Evolutionary conservation across 2,329 filamentous ascomycete species (phyloP).

Genomic region (Hawksworthiomyces lignivorus): DNA sequence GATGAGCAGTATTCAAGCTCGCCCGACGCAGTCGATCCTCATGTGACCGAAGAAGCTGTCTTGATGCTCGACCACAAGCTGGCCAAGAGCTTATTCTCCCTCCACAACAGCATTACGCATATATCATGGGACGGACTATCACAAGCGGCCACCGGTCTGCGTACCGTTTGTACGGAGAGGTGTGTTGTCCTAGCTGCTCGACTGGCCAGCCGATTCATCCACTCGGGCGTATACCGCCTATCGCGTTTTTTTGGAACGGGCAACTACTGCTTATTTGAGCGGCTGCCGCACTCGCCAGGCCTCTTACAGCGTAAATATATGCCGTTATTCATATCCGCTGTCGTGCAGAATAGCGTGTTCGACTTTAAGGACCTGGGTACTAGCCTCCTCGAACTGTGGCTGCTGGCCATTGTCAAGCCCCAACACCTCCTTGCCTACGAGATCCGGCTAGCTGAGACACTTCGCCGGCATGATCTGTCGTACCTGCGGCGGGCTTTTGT

Average conservation of each 20-base stretch:
- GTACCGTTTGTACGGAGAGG: slow-evolving; percentile 33
- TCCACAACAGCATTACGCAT: slow-evolving; percentile 21
- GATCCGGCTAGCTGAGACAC: slow-evolving; percentile 38
- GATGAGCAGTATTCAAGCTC: slow-evolving; percentile 33
- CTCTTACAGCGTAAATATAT: slow-evolving; percentile 37
- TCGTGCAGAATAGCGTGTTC: slow-evolving; percentile 39
- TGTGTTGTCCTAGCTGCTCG: slow-evolving; percentile 37
- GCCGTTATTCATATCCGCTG: slow-evolving; percentile 42
- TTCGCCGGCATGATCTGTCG: slow-evolving; percentile 33
- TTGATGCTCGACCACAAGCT: slow-evolving; percentile 42
- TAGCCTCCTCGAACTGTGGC: slow-evolving; percentile 45
- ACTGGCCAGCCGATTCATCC: slow-evolving; percentile 37
- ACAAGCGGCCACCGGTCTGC: neutral
- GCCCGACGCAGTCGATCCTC: slow-evolving; percentile 20
- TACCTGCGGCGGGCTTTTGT: slow-evolving; percentile 35
- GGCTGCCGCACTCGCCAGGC: slow-evolving; percentile 29
- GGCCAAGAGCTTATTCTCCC: slow-evolving; percentile 38
- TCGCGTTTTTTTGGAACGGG: slow-evolving; percentile 38
- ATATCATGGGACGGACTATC: slow-evolving; percentile 7
- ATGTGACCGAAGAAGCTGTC: slow-evolving; percentile 40
- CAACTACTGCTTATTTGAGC: slow-evolving; percentile 43
- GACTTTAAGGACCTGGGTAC: slow-evolving; percentile 39
- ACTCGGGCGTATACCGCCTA: slow-evolving; percentile 35
- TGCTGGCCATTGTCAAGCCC: slow-evolving; percentile 45
- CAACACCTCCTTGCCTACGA: slow-evolving; percentile 38